Conservation (phyloP, 2,329 filamentous ascomycete species). For the Incumbomyces lentus region DNA sequence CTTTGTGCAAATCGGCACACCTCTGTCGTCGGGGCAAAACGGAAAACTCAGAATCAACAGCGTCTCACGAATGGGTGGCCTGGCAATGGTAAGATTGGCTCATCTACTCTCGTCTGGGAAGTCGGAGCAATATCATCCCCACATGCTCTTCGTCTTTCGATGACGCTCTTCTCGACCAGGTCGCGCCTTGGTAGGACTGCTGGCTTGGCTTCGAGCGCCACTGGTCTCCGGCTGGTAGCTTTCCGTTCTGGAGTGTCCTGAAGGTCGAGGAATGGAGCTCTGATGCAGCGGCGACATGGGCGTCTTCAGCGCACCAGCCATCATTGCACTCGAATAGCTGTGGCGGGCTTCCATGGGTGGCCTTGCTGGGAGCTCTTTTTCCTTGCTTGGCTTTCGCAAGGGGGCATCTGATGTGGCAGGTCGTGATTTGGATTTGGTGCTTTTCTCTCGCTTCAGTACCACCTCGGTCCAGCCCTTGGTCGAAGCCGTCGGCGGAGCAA, state of each 20-base stretch:
- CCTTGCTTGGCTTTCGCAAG: constrained; percentile 4
- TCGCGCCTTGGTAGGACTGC: constrained; percentile 13
- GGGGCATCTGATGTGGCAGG: neutral
- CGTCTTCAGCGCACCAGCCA: constrained; percentile 1
- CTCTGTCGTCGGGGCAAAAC: too few species aligned
- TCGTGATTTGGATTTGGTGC: constrained; percentile 24
- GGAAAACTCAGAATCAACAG: too few species aligned
- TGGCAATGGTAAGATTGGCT: too few species aligned
- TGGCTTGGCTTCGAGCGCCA: constrained; percentile 14
- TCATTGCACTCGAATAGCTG: constrained; percentile 7
- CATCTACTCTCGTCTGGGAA: too few species aligned
- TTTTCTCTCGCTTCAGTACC: constrained; percentile 42
- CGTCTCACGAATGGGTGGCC: too few species aligned
- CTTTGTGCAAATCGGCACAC: too few species aligned
- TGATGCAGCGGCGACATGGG: neutral
- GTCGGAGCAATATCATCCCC: neutral
- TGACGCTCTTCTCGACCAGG: constrained; percentile 11
- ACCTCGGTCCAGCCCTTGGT: constrained; percentile 53
- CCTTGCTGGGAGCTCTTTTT: constrained; percentile 1
- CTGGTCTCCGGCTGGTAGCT: constrained; percentile 17
- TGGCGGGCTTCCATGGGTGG: constrained; percentile 7
- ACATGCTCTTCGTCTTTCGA: constrained; percentile 21
- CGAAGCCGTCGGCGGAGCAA: constrained; percentile 23
- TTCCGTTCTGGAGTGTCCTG: constrained; percentile 19
- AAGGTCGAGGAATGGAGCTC: constrained; percentile 3